A percentile compares a stretch with the other conserved stretches of the same genome.
Evolutionary conservation across 345 rosid genomes (phyloP).

Genomic region (Firmiana major): DNA sequence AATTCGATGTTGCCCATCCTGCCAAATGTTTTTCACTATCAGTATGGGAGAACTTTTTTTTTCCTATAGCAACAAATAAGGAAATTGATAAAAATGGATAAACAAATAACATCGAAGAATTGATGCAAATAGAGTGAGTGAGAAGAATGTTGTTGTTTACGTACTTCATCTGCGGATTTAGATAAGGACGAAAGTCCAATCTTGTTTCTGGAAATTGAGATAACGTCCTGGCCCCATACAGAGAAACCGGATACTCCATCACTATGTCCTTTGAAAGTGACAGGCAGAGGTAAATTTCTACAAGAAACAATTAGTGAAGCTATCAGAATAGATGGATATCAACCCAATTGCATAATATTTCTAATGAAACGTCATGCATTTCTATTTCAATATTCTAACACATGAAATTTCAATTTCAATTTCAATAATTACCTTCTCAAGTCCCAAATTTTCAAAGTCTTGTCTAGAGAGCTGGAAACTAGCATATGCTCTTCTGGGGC

Average conservation of each 20-base stretch:
- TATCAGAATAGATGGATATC: slow-evolving; percentile 10
- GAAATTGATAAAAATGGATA: not conserved
- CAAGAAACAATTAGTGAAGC: slow-evolving; percentile 10
- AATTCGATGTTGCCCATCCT: slow-evolving; percentile 65
- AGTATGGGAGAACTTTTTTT: not conserved
- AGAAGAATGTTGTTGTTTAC: slow-evolving; percentile 9
- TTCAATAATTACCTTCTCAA: slow-evolving; percentile 54
- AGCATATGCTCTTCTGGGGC: slow-evolving; percentile 78
- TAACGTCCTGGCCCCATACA: slow-evolving; percentile 77
- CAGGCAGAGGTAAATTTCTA: slow-evolving; percentile 60
- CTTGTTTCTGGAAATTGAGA: slow-evolving; percentile 82
- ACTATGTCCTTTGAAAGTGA: slow-evolving; percentile 59
- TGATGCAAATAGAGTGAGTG: not conserved
- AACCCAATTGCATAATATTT: not conserved
- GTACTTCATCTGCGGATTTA: slow-evolving; percentile 58
- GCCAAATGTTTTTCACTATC: slow-evolving; percentile 10
- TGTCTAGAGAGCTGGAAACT: slow-evolving; percentile 90
- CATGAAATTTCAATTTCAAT: slow-evolving; percentile 4
- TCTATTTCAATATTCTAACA: not conserved
- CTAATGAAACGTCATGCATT: not conserved
- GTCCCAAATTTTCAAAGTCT: slow-evolving; percentile 79
- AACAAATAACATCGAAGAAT: not conserved
- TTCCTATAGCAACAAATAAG: not conserved
- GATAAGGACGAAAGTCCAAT: slow-evolving; percentile 75
- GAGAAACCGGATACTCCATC: slow-evolving; percentile 84